These are phyloP conservation scores for Lineolata rhizophorae DNA, from an alignment of 495 filamentous ascomycete genomes.

Conservation along the genomic window DNA sequence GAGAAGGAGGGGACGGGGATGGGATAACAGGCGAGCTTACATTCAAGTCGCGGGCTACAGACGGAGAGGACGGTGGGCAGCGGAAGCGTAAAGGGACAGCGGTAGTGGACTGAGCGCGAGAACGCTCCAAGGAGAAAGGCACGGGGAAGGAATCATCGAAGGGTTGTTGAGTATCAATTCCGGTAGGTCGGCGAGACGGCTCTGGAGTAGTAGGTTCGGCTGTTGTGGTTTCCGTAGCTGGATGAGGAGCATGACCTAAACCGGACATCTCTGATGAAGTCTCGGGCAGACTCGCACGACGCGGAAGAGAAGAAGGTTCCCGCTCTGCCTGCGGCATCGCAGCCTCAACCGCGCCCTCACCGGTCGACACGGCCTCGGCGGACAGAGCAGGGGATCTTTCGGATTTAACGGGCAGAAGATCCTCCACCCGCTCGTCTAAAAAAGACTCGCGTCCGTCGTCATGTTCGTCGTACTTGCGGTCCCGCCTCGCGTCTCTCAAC, in stretches of 20 bases:
- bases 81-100: conserved; percentile 17
- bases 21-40: conserved; percentile 7
- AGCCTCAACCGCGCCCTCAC: background rate
- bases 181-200: too few relatives aligned
- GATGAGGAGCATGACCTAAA: too few relatives aligned
- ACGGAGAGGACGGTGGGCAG: conserved; percentile 8
- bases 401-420: conserved; percentile 12
- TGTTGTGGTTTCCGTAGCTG: too few relatives aligned
- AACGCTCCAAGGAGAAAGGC: conserved; percentile 1
- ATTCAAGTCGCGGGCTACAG: conserved; percentile 5
- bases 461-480: background rate
- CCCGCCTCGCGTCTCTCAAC: too few relatives aligned
- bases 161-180: background rate
- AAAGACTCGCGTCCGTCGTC: conserved; percentile 21
- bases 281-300: too few relatives aligned
- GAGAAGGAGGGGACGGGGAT: conserved; percentile 11
- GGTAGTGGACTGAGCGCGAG: conserved; percentile 12
- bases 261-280: too few relatives aligned
- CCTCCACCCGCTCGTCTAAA: conserved; percentile 23
- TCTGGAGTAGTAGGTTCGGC: too few relatives aligned
- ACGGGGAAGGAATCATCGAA: background rate
- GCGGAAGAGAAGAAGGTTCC: too few relatives aligned
- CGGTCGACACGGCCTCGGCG: background rate
- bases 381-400: conserved; percentile 2
- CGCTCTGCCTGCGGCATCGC: too few relatives aligned